Base-by-base conservation (phyloP, 2,329 filamentous ascomycete genomes). In the Penicillium decumbens region DNA sequence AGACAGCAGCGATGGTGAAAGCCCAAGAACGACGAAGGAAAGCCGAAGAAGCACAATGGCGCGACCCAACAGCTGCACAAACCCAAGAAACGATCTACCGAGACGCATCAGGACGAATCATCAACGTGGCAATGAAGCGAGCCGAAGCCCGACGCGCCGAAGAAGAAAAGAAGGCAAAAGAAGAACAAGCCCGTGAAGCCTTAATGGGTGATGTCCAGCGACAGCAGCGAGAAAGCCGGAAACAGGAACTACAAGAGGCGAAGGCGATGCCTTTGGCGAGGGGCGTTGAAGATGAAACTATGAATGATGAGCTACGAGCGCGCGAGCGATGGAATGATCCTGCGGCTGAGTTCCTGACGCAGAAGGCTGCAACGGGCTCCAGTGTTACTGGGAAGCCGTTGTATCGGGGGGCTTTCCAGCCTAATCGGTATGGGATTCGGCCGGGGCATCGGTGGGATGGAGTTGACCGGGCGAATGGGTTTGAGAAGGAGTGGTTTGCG, bases 371-470 rank as follows among this genome's bases (percentile, higher is more conserved):
- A 2, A 59, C 63, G 0, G 73, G 68, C 4, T 70, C 71, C 79
- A 57, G 73, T 63, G 67, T 66, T 37, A 77, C 75, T 6, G 79
- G 77, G 15, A 82, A 80, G 57, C 88, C 86, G 3, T 67, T 87
- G 4, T 98, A 97, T 67, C 75, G 83, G 52, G 93, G 92, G 0
- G 80, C 85, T 0, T 88, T 87, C 48, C 80, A 88, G 63, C 93
- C 93, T 39, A 98, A 98, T 77, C 80, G 93, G 18, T 97, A 97
- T 73, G 89, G 88, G 1, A 97, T 98, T 54, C 79, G 85, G 53
- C 93, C 93, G 0, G 95, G 93, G 0, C 89, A 95, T 74, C 78
- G 89, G 57, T 98, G 93, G 93, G 93, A 98, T 76, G 93, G 95
- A 5, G 93, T 98, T 15, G 93, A 98, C 75, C 79, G 93, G 57